These are phyloP conservation scores for Pseudisothecium myosuroides DNA, from an alignment of 225 moss, liverwort and hornwort species.

Conservation along the genomic window DNA sequence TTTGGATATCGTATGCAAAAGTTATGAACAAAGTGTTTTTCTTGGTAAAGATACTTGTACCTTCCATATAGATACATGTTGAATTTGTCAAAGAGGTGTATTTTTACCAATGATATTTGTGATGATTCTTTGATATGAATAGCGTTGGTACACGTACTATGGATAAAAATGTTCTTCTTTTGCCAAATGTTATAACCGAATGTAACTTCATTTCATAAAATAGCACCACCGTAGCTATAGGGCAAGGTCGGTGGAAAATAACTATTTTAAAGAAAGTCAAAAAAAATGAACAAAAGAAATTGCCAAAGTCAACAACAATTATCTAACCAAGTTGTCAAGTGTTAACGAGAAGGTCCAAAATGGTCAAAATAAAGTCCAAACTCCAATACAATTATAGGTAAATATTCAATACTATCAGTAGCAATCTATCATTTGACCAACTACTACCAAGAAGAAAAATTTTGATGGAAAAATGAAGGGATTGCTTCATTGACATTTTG, in stretches of 20 bases:
- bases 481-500: too few species aligned
- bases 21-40: neutral
- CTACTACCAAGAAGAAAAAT: neutral
- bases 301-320: neutral
- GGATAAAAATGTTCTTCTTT: neutral
- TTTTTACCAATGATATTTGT: neutral
- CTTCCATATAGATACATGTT: neutral
- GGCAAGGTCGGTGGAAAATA: accelerated
- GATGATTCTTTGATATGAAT: neutral
- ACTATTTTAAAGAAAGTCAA: neutral
- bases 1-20: neutral
- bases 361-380: too few species aligned
- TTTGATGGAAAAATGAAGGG: neutral
- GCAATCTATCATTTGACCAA: neutral
- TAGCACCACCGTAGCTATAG: neutral
- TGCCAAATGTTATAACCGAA: neutral
- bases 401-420: accelerated
- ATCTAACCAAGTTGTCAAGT: neutral
- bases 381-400: neutral
- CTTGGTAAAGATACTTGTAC: accelerated
- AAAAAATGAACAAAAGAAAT: neutral
- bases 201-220: neutral
- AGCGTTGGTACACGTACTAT: accelerated
- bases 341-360: neutral
- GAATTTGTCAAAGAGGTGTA: accelerated